Evolutionary conservation across 192 early-diverging fungal species (phyloP), one percentile per base, ranked within the genome.

Genomic region (Lobosporangium transversale): DNA sequence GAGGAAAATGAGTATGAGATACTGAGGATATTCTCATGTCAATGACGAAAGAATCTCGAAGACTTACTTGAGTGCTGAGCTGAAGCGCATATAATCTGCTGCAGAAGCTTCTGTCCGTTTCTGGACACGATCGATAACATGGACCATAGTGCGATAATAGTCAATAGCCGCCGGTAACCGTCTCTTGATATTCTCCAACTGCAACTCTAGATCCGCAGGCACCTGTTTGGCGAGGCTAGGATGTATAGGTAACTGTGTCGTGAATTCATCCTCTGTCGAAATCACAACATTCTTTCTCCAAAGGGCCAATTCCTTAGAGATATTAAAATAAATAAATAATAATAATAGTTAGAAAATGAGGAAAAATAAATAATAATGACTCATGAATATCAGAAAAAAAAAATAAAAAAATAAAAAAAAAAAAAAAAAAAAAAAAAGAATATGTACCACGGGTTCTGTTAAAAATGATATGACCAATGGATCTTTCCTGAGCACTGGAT

Each of bases 401-500:
- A n/a, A n/a, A n/a, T n/a, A n/a, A 42, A 42, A 42, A 42, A 42
- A 42, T n/a, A n/a, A n/a, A n/a, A n/a, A n/a, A n/a, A n/a, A n/a
- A n/a, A n/a, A n/a, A n/a, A n/a, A n/a, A n/a, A n/a, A n/a, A n/a
- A n/a, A n/a, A n/a, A n/a, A n/a, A n/a, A n/a, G n/a, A n/a, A n/a
- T n/a, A n/a, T n/a, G n/a, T n/a, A n/a, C 90, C 47, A 81, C 78
- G 48, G 88, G 85, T 47, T 89, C 89, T 3, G 88, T 89, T 29
- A 94, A 75, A 53, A 92, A 94, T 18, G 82, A 83, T 51, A 81
- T 51, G 3, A 94, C 82, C 0, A 86, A 40, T 7, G 81, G 80
- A 49, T 95, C 92, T 45, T 80, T 67, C 21, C 79, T 68, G 40
- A 95, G 53, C 0, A 89, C 74, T 6, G 93, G 93, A 70, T 95